These are phyloP conservation scores for Phanerochaete sordida DNA, from an alignment of 768 basidiomycete species.

Conservation along the genomic window DNA sequence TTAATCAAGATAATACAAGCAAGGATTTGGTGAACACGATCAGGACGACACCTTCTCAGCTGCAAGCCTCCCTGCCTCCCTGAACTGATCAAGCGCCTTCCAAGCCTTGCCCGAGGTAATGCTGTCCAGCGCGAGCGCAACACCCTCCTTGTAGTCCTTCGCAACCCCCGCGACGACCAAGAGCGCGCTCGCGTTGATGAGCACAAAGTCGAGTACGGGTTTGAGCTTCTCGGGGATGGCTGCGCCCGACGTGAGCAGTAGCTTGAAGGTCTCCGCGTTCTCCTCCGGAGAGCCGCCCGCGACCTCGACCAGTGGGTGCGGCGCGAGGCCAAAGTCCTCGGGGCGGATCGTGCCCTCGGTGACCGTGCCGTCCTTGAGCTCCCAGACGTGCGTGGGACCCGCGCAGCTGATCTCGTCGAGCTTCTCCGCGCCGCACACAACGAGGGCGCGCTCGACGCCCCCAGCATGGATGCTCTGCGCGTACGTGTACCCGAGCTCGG, in stretches of 20 bases:
- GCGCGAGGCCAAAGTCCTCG: constrained; percentile 70
- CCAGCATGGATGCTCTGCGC: constrained; percentile 68
- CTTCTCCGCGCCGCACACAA: constrained; percentile 90
- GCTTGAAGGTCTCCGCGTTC: constrained; percentile 73
- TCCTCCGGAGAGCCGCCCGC: constrained; percentile 70
- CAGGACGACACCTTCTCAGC: constrained; percentile 3
- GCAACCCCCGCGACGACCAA: constrained; percentile 83
- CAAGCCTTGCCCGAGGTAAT: constrained; percentile 27
- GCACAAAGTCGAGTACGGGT: constrained; percentile 80
- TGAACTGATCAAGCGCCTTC: constrained; percentile 28
- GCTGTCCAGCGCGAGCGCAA: constrained; percentile 22
- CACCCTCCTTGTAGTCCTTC: constrained; percentile 65
- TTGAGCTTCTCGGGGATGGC: constrained; percentile 52
- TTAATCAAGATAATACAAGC: no score
- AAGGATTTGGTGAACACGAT: not conserved
- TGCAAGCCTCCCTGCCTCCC: constrained; percentile 19
- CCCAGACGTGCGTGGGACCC: constrained; percentile 84
- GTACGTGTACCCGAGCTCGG: constrained; percentile 77
- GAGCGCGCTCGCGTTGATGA: constrained; percentile 87
- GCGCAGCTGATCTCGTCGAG: constrained; percentile 96
- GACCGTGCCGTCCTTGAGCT: constrained; percentile 67
- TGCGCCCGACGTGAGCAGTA: constrained; percentile 56
- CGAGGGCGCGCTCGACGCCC: constrained; percentile 79
- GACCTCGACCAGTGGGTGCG: constrained; percentile 69
- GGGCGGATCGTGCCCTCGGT: constrained; percentile 61